Evolutionary conservation across 2,329 filamentous ascomycete genomes (phyloP).

Genomic region (Scytalidium lignicola): DNA sequence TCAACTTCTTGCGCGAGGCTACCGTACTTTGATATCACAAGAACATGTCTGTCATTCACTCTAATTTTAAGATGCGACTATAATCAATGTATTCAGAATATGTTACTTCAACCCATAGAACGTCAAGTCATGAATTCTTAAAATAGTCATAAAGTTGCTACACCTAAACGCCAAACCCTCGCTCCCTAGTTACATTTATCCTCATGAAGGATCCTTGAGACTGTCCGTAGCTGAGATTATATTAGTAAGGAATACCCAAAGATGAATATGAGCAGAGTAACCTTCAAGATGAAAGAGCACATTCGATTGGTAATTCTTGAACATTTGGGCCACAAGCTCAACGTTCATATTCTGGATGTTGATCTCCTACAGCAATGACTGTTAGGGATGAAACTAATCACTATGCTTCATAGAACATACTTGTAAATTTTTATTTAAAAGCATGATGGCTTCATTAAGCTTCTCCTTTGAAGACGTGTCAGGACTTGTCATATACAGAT

Average conservation of each 20-base stretch:
- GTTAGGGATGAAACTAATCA: background rate
- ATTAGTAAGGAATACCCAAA: constrained; percentile 15
- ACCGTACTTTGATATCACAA: background rate
- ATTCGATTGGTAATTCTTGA: constrained; percentile 99
- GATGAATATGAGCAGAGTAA: constrained; percentile 31
- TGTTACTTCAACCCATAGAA: background rate
- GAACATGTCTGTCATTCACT: no score
- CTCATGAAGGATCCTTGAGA: constrained; percentile 67
- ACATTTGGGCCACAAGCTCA: constrained; percentile 97
- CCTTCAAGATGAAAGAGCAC: constrained; percentile 96
- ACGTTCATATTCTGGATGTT: constrained; percentile 99
- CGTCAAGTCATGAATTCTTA: background rate
- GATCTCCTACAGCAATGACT: constrained; percentile 63
- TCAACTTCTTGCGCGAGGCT: background rate
- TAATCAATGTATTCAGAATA: background rate
- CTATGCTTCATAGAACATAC: constrained; percentile 37
- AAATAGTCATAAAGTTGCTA: background rate
- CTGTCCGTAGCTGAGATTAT: constrained; percentile 66
- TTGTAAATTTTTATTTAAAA: constrained; percentile 88
- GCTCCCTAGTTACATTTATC: background rate
- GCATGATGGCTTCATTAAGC: constrained; percentile 87
- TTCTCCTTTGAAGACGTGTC: constrained; percentile 64
- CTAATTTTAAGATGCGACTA: no score
- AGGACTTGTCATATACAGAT: constrained; percentile 5
- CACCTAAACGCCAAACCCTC: background rate